Evolutionary conservation across 257 asterid species (phyloP).

Genomic region (Plantago ovata): DNA sequence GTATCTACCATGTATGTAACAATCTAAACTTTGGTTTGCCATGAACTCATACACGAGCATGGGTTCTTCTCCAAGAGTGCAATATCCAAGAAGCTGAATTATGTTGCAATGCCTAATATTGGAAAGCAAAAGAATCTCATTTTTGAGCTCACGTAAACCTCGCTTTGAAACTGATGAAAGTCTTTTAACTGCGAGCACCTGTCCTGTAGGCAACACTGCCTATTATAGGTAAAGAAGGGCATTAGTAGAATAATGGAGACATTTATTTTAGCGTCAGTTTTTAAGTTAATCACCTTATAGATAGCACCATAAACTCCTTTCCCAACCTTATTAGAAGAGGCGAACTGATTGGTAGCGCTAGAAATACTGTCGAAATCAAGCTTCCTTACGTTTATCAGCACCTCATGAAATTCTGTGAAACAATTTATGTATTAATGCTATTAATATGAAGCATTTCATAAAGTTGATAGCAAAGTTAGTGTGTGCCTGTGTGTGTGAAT

Average conservation of each 20-base stretch:
- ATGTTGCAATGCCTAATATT: constrained; percentile 23
- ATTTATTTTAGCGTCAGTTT: neutral
- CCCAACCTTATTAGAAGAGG: constrained; percentile 6
- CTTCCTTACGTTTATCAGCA: neutral
- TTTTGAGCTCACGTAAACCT: neutral
- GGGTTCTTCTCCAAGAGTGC: constrained; percentile 13
- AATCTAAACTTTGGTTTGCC: constrained; percentile 16
- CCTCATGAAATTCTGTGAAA: constrained; percentile 14
- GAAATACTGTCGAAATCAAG: constrained; percentile 9
- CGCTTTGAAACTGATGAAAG: neutral
- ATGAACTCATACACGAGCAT: constrained; percentile 24
- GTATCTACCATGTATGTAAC: neutral
- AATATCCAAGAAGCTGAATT: constrained; percentile 26
- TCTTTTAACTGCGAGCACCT: constrained; percentile 20
- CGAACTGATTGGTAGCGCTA: constrained; percentile 18
- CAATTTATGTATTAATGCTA: constrained; percentile 12
- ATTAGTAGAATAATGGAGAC: neutral
- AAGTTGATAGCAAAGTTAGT: neutral
- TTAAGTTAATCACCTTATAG: neutral
- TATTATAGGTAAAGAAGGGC: neutral
- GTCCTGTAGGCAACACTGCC: constrained; percentile 21
- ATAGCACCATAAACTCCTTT: neutral
- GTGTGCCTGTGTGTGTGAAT: too few species aligned
- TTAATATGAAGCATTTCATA: neutral
- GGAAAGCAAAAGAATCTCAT: constrained; percentile 17